Conservation (phyloP, 306 rosid species). For the Inga leiocalycina region DNA sequence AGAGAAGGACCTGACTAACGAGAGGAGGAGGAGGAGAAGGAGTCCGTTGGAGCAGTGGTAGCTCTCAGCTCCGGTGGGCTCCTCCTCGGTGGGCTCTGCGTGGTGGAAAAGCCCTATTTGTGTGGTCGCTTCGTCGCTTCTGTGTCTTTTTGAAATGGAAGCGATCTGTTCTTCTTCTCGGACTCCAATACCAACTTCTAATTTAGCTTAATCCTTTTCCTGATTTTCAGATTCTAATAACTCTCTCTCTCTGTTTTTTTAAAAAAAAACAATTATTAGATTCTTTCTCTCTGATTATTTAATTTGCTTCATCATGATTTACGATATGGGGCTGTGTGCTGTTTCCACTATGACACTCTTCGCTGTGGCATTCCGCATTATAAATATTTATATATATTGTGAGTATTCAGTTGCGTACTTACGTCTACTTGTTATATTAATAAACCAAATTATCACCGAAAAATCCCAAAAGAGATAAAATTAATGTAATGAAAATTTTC, state of each 20-base stretch:
- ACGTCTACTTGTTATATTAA: background rate
- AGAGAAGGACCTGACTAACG: background rate
- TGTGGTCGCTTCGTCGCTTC: background rate
- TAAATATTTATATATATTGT: too few species aligned
- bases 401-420: too few species aligned
- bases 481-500: background rate
- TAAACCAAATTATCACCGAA: background rate
- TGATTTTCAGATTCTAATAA: slow-evolving; percentile 1
- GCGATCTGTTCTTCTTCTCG: slow-evolving; percentile 36
- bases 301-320: background rate
- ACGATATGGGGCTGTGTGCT: background rate
- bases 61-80: slow-evolving; percentile 46
- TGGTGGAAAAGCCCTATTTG: slow-evolving; percentile 24
- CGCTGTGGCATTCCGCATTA: background rate
- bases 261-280: background rate
- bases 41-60: slow-evolving; percentile 63
- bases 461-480: background rate
- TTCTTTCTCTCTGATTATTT: background rate
- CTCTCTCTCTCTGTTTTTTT: background rate
- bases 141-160: slow-evolving; percentile 38
- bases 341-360: background rate
- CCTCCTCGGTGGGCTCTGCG: slow-evolving; percentile 28
- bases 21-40: slow-evolving; percentile 7
- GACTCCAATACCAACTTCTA: slow-evolving; percentile 46
- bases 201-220: slow-evolving; percentile 27